Percentiles rank a stretch among this genome's conserved stretches.
Conservation (phyloP, 2,329 filamentous ascomycete species). For the Colletotrichum tabaci region DNA sequence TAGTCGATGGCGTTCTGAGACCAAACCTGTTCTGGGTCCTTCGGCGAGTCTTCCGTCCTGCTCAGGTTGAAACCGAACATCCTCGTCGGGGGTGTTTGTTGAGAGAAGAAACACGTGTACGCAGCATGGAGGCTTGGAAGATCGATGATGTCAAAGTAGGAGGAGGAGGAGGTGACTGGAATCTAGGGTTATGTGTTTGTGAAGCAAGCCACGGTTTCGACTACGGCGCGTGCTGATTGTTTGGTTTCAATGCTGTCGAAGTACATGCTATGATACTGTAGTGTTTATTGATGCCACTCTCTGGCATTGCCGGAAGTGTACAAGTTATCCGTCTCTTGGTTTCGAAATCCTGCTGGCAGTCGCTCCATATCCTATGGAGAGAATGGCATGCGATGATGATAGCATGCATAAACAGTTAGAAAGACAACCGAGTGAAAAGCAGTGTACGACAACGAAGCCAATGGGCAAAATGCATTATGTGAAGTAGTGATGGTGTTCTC, state of each 20-base stretch:
- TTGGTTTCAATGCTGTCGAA: not conserved
- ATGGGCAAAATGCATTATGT: too few relatives aligned
- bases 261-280: too few relatives aligned
- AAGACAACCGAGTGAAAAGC: too few relatives aligned
- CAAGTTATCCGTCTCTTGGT: too few relatives aligned
- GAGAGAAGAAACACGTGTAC: constrained; percentile 27
- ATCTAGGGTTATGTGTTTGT: not conserved
- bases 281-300: too few relatives aligned
- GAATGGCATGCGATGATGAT: too few relatives aligned
- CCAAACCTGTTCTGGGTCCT: constrained; percentile 19
- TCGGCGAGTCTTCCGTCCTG: constrained; percentile 27
- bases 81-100: not conserved
- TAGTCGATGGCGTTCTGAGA: constrained; percentile 4
- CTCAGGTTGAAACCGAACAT: constrained; percentile 31
- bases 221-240: not conserved
- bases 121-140: not conserved
- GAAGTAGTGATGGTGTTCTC: too few relatives aligned
- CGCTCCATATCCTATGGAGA: too few relatives aligned
- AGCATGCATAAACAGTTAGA: too few relatives aligned
- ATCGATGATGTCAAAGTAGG: not conserved
- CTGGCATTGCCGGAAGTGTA: too few relatives aligned
- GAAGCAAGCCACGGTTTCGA: constrained; percentile 17
- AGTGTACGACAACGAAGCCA: too few relatives aligned
- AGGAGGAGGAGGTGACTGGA: not conserved
- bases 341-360: too few relatives aligned